These are phyloP conservation scores for Wickerhamomyces ciferrii DNA, from an alignment of 805 yeast genomes.

Conservation along the genomic window DNA sequence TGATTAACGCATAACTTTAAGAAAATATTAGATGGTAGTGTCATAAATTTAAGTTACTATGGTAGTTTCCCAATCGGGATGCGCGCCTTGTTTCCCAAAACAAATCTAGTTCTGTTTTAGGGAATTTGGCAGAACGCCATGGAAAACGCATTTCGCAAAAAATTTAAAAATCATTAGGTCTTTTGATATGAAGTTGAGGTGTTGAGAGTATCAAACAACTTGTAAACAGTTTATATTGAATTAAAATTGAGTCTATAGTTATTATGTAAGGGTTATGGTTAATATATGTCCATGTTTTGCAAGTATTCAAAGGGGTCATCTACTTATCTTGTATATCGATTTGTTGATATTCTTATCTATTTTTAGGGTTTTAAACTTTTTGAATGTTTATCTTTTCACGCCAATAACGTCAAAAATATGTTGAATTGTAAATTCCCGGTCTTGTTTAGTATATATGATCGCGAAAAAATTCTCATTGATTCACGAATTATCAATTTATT, in stretches of 20 bases:
- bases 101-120: neutral
- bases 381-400: neutral
- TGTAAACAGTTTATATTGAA: no score
- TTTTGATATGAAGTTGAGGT: neutral
- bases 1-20: neutral
- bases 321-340: no score
- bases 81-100: neutral
- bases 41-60: neutral
- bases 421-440: neutral
- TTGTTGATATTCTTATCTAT: neutral
- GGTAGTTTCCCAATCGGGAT: neutral
- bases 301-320: no score
- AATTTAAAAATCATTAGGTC: neutral
- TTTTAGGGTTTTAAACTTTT: neutral
- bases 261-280: no score
- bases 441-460: no score
- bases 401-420: neutral
- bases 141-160: neutral
- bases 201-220: no score
- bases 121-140: neutral
- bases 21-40: neutral
- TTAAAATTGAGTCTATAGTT: no score
- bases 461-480: neutral
- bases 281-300: no score
- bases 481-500: no score